These are phyloP conservation scores for Mucor irregularis DNA, from an alignment of 371 early-diverging fungal species.

Conservation along the genomic window DNA sequence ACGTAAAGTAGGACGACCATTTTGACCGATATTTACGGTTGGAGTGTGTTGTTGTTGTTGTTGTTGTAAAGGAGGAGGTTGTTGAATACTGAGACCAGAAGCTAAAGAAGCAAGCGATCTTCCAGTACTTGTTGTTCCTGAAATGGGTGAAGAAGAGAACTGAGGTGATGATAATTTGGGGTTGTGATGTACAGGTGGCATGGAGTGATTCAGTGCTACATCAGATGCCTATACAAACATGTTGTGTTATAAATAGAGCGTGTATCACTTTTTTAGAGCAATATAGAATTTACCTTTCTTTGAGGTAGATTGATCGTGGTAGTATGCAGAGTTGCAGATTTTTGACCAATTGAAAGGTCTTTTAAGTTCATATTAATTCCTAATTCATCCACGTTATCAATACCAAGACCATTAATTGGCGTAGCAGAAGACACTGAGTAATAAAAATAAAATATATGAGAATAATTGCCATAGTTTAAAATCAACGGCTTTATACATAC, in stretches of 20 bases:
- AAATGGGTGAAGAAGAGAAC: conserved; percentile 35
- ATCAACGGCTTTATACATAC: neutral
- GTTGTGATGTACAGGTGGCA: too few species aligned
- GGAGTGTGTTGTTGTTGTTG: neutral
- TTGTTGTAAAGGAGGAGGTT: conserved; percentile 10
- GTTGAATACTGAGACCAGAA: conserved; percentile 40
- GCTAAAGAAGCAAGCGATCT: conserved; percentile 42
- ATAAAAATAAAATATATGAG: too few species aligned
- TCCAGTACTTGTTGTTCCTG: conserved; percentile 35
- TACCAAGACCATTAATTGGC: conserved; percentile 30
- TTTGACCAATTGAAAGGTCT: conserved; percentile 38
- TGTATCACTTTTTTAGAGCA: too few species aligned
- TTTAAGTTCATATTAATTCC: conserved; percentile 33
- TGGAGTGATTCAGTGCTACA: too few species aligned
- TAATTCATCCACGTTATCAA: conserved; percentile 41
- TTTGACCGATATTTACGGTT: conserved; percentile 1
- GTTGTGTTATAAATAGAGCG: too few species aligned
- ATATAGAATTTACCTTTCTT: conserved; percentile 35
- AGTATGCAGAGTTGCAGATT: conserved; percentile 14
- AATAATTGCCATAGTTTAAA: too few species aligned
- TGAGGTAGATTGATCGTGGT: conserved; percentile 22
- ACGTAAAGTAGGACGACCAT: conserved; percentile 36
- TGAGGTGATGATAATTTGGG: conserved; percentile 30
- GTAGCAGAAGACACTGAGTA: neutral
- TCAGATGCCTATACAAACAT: neutral